Conservation (phyloP, 2,329 filamentous ascomycete genomes). For the Alternaria sp. region DNA sequence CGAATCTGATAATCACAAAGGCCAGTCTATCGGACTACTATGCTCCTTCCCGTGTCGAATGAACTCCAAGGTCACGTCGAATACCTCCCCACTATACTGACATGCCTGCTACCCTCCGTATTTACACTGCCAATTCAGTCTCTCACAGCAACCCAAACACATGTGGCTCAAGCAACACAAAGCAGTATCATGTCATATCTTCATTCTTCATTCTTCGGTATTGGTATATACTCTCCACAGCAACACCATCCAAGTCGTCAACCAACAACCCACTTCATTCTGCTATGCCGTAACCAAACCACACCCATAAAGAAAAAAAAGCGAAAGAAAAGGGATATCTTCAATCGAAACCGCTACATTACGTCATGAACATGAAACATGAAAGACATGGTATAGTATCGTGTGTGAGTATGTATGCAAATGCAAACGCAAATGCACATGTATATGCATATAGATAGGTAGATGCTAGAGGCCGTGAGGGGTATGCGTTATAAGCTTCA, state of each 20-base stretch:
- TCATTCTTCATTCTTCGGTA: neutral
- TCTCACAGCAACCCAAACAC: neutral
- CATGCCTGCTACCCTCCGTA: neutral
- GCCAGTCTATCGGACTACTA: neutral
- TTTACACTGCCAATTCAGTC: neutral
- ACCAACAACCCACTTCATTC: too few species aligned
- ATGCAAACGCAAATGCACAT: neutral
- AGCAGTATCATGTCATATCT: neutral
- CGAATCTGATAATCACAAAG: neutral
- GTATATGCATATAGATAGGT: neutral
- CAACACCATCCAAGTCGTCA: neutral
- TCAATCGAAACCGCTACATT: slow-evolving; percentile 1
- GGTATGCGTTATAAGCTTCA: neutral
- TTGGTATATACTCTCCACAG: neutral
- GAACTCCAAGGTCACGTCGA: neutral
- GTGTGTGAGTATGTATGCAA: neutral
- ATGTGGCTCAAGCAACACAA: neutral
- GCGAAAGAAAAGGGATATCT: neutral
- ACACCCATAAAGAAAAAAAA: neutral
- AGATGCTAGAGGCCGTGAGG: neutral
- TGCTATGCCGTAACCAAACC: neutral
- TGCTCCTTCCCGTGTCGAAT: neutral
- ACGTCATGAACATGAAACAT: slow-evolving; percentile 3
- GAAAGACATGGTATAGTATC: neutral
- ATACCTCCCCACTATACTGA: neutral